Percentiles rank a stretch among this genome's conserved stretches.
phyloP scores from a whole-genome alignment of 1,139 yeast genomes.

The Candida frijolesensis region DNA sequence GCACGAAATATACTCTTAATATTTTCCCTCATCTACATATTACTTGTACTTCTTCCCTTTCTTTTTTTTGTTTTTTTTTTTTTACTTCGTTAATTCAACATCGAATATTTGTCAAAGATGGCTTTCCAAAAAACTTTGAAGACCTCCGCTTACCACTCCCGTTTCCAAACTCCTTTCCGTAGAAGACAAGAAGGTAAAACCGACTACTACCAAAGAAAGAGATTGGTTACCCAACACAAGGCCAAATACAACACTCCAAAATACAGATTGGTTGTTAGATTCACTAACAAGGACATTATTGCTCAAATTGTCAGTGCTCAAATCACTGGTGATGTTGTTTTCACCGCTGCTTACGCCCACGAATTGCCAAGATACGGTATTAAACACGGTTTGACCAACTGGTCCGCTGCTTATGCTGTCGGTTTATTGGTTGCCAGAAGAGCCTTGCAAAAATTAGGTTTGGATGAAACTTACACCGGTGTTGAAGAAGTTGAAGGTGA shows the following conservation, averaged over 20 bases:
- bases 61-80: neutral
- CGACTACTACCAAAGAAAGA: slow-evolving; percentile 99
- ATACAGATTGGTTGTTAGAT: slow-evolving; percentile 99
- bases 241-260: slow-evolving; percentile 99
- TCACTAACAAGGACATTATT: slow-evolving; percentile 99
- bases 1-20: neutral
- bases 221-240: slow-evolving; percentile 99
- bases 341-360: slow-evolving; percentile 98
- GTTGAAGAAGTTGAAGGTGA: slow-evolving; percentile 99
- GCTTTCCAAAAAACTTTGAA: slow-evolving; percentile 73
- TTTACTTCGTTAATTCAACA: neutral
- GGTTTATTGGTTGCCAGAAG: slow-evolving; percentile 99
- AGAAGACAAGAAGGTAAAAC: slow-evolving; percentile 99
- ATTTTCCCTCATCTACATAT: neutral
- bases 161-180: slow-evolving; percentile 99
- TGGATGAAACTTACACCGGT: slow-evolving; percentile 98
- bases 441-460: slow-evolving; percentile 96
- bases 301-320: slow-evolving; percentile 97
- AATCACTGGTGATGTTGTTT: slow-evolving; percentile 94
- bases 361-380: slow-evolving; percentile 99
- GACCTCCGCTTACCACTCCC: slow-evolving; percentile 95
- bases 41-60: neutral
- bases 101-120: slow-evolving; percentile 47
- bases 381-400: slow-evolving; percentile 98
- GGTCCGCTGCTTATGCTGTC: slow-evolving; percentile 99